phyloP scores from a whole-genome alignment of 352 stramenopile species.

The Globisporangium nunn region DNA sequence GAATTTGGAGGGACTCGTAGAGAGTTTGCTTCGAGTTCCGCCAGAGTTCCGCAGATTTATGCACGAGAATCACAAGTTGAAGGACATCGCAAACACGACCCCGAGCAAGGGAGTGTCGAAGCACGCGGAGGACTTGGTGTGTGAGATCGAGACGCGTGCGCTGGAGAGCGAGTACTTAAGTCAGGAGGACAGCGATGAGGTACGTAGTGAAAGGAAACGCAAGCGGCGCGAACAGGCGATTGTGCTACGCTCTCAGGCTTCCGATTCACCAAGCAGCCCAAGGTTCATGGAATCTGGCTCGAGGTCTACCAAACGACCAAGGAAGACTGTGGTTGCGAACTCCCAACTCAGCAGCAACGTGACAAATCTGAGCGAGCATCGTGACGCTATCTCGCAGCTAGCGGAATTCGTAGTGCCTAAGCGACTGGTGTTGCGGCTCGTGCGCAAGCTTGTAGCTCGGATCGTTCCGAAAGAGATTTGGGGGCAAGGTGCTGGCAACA shows the following conservation, averaged over 20 bases:
- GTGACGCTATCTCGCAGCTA: slow-evolving; percentile 35
- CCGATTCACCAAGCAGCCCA: neutral
- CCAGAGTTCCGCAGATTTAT: slow-evolving; percentile 40
- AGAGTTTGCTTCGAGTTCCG: slow-evolving; percentile 26
- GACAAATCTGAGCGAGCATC: slow-evolving; percentile 42
- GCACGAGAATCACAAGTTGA: slow-evolving; percentile 26
- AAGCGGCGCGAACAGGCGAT: slow-evolving; percentile 46
- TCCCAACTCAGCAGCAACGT: slow-evolving; percentile 6
- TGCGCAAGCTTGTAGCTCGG: slow-evolving; percentile 39
- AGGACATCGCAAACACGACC: slow-evolving; percentile 12
- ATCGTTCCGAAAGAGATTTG: slow-evolving; percentile 60
- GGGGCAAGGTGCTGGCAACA: slow-evolving; percentile 19
- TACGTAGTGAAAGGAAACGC: slow-evolving; percentile 25
- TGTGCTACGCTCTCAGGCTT: slow-evolving; percentile 32
- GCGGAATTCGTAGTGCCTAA: slow-evolving; percentile 36
- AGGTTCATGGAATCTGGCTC: neutral
- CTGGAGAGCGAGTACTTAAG: slow-evolving; percentile 55
- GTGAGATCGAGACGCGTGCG: slow-evolving; percentile 19
- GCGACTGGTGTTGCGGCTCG: slow-evolving; percentile 33
- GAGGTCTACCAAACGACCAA: neutral
- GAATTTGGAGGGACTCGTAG: slow-evolving; percentile 24
- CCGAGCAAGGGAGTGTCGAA: neutral
- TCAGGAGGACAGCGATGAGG: slow-evolving; percentile 26
- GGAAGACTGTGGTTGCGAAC: neutral
- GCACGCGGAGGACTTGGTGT: slow-evolving; percentile 4